Evolutionary conservation across 2,329 filamentous ascomycete genomes (phyloP).

Genomic region (Lecanosticta acicola): DNA sequence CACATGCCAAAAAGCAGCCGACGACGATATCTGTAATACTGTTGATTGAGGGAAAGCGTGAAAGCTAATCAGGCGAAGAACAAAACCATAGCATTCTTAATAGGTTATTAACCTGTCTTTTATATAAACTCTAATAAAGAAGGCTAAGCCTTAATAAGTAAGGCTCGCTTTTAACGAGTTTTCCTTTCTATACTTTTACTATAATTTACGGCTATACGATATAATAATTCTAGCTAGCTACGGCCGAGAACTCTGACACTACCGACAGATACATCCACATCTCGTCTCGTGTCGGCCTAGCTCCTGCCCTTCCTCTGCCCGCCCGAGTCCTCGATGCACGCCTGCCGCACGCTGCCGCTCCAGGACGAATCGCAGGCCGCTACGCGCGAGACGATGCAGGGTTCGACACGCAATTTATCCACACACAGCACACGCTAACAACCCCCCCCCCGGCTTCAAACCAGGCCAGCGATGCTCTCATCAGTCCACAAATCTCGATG

Average conservation of each 20-base stretch:
- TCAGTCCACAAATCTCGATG: neutral
- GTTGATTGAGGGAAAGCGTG: too few relatives aligned
- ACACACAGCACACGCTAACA: neutral
- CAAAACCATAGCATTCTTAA: too few relatives aligned
- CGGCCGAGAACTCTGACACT: too few relatives aligned
- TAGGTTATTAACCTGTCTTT: neutral
- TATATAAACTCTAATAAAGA: neutral
- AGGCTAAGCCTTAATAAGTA: constrained; percentile 1
- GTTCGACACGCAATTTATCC: neutral
- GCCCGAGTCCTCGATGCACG: neutral
- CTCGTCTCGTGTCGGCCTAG: neutral
- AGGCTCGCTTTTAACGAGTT: too few relatives aligned
- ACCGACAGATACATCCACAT: neutral
- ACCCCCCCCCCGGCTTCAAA: neutral
- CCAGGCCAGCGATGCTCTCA: neutral
- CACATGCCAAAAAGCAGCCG: too few relatives aligned
- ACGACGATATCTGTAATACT: too few relatives aligned
- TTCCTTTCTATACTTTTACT: too few relatives aligned
- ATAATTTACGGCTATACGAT: too few relatives aligned
- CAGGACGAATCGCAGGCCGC: neutral
- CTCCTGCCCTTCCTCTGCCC: neutral
- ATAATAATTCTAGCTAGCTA: too few relatives aligned
- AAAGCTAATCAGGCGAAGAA: too few relatives aligned
- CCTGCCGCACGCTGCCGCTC: neutral
- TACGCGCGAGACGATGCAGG: neutral